Evolutionary conservation across 176 grass and related monocot species (phyloP), one percentile per base, ranked within the genome.

Genomic region (Thalia dealbata): DNA sequence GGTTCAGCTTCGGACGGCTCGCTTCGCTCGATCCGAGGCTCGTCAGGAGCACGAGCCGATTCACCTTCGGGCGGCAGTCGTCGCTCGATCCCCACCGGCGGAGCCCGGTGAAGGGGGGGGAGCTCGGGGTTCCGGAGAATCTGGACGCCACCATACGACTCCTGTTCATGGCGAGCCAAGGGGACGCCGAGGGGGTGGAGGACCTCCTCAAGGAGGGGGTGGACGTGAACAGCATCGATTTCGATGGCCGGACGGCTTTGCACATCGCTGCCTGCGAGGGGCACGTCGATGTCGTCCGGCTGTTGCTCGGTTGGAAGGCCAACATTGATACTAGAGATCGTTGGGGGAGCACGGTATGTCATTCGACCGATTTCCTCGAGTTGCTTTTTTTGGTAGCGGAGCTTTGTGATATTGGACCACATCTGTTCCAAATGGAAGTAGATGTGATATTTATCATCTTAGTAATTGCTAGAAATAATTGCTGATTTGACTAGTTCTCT

Each of bases 181-280:
- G 89, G 50, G 93, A 96, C 70, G 81, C 70, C 18, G 80, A 28
- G 3, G 93, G 87, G 76, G 82, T 96, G 48, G 84, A 88, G 80
- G 89, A 90, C 74, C 85, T 96, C 59, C 80, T 96, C 68, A 46
- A 86, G 78, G 62, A 76, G 15, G 93, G 93, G 30, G 84, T 88
- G 22, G 93, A 96, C 73, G 89, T 90, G 80, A 82, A 96, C 82
- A 92, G 89, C 87, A 96, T 96, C 61, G 93, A 96, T 86, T 79
- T 96, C 72, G 93, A 96, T 78, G 89, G 89, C 0, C 87, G 93
- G 80, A 96, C 93, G 44, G 93, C 89, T 79, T 72, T 96, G 73
- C 93, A 96, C 77, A 88, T 96, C 76, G 85, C 87, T 1, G 78
- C 93, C 5, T 96, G 93, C 80, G 93, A 96, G 80, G 93, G 93